Evolutionary conservation across 768 basidiomycete genomes (phyloP).

Genomic region (Lyophyllum decastes): DNA sequence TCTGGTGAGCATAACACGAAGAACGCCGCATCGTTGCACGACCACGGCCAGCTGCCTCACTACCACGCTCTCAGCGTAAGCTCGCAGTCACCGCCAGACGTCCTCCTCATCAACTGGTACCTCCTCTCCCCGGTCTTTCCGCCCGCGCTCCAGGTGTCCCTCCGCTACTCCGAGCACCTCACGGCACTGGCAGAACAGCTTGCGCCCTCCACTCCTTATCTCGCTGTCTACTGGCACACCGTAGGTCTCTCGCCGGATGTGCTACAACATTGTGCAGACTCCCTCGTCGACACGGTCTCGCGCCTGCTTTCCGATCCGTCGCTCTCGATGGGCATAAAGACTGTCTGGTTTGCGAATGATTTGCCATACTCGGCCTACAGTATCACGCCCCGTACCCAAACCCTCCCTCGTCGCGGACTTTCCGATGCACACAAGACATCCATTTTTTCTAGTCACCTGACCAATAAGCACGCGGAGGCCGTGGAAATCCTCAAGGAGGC

Average conservation of each 20-base stretch:
- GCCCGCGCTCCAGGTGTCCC: conserved; percentile 14
- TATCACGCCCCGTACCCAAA: neutral
- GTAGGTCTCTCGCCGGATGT: conserved; percentile 44
- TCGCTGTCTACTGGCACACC: conserved; percentile 60
- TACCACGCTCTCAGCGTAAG: neutral
- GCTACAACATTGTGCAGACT: conserved; percentile 49
- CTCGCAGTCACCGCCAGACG: conserved; percentile 26
- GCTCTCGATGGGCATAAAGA: conserved; percentile 31
- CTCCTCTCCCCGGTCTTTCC: conserved; percentile 48
- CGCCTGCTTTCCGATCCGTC: conserved; percentile 29
- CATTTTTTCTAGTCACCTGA: conserved; percentile 15
- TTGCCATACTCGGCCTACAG: conserved; percentile 34
- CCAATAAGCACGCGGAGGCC: conserved; percentile 44
- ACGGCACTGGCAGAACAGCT: conserved; percentile 40
- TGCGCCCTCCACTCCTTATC: conserved; percentile 37
- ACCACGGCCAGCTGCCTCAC: neutral
- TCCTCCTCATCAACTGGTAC: conserved; percentile 57
- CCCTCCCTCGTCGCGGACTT: neutral
- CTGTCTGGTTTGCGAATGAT: conserved; percentile 61
- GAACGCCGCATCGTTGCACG: neutral
- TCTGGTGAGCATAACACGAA: neutral
- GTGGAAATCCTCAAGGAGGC: conserved; percentile 42
- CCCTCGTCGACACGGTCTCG: conserved; percentile 45
- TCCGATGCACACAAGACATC: neutral
- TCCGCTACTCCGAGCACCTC: conserved; percentile 47